phyloP scores from a whole-genome alignment of 2,329 filamentous ascomycete genomes.

The Cadophora malorum region DNA sequence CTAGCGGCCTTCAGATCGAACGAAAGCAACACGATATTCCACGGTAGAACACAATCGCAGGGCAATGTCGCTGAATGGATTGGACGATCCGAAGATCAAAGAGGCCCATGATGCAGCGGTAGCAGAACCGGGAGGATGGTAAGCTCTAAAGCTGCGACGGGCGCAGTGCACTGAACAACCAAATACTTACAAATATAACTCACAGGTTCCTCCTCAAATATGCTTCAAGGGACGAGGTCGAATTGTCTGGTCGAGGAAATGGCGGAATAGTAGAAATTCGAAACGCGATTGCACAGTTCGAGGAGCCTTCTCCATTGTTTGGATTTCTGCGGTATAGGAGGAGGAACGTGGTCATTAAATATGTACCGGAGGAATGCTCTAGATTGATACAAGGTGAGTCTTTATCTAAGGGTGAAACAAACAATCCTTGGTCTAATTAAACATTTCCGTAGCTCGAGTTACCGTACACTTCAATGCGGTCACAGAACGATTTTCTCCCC shows the following conservation, averaged over 20 bases:
- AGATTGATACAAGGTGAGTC: slow-evolving; percentile 85
- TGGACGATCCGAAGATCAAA: slow-evolving; percentile 80
- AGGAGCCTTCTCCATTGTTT: slow-evolving; percentile 87
- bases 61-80: slow-evolving; percentile 92
- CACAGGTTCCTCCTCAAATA: slow-evolving; percentile 94
- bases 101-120: slow-evolving; percentile 84
- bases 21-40: slow-evolving; percentile 22
- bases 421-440: slow-evolving; percentile 30
- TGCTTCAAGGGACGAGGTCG: slow-evolving; percentile 83
- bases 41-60: slow-evolving; percentile 27
- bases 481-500: slow-evolving; percentile 78
- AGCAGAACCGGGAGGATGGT: slow-evolving; percentile 94
- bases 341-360: slow-evolving; percentile 90
- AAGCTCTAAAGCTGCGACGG: slow-evolving; percentile 30
- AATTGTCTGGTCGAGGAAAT: slow-evolving; percentile 76
- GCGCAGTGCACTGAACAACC: slow-evolving; percentile 2
- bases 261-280: slow-evolving; percentile 87
- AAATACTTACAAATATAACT: slow-evolving; percentile 29
- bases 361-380: slow-evolving; percentile 88
- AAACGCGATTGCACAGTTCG: slow-evolving; percentile 76
- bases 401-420: slow-evolving; percentile 2
- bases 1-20: slow-evolving; percentile 22
- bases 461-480: slow-evolving; percentile 73
- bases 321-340: slow-evolving; percentile 90
- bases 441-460: slow-evolving; percentile 70